Conservation (phyloP, 129 eudicot genomes). For the Saussurea involucrata region DNA sequence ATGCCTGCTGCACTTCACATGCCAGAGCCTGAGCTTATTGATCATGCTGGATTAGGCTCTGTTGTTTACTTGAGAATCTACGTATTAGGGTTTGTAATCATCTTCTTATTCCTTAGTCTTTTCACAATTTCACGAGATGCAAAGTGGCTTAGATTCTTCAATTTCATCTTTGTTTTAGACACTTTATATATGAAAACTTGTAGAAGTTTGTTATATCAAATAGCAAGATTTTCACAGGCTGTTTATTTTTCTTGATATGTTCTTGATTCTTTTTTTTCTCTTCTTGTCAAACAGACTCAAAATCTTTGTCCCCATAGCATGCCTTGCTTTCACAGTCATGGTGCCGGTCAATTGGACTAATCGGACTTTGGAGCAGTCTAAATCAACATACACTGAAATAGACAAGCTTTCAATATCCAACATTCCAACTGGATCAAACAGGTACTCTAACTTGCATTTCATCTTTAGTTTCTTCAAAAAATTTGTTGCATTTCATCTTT, state of each 20-base stretch:
- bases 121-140: background rate
- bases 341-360: slow-evolving; percentile 79
- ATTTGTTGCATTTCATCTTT: background rate
- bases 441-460: no score
- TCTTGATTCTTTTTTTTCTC: background rate
- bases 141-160: background rate
- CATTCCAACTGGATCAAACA: slow-evolving; percentile 61
- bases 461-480: background rate
- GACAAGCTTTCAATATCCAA: slow-evolving; percentile 89
- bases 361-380: slow-evolving; percentile 47
- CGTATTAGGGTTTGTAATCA: slow-evolving; percentile 58
- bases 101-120: slow-evolving; percentile 2
- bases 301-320: slow-evolving; percentile 69
- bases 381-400: slow-evolving; percentile 51
- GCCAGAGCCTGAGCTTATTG: no score
- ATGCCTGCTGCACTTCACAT: no score
- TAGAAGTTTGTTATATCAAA: background rate
- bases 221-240: background rate
- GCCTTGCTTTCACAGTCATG: slow-evolving; percentile 63
- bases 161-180: background rate
- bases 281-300: slow-evolving; percentile 51
- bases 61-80: slow-evolving; percentile 89
- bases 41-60: no score
- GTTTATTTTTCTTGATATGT: background rate
- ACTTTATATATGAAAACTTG: background rate